phyloP scores from a whole-genome alignment of 2,329 filamentous ascomycete genomes.

The Didymella keratinophila region DNA sequence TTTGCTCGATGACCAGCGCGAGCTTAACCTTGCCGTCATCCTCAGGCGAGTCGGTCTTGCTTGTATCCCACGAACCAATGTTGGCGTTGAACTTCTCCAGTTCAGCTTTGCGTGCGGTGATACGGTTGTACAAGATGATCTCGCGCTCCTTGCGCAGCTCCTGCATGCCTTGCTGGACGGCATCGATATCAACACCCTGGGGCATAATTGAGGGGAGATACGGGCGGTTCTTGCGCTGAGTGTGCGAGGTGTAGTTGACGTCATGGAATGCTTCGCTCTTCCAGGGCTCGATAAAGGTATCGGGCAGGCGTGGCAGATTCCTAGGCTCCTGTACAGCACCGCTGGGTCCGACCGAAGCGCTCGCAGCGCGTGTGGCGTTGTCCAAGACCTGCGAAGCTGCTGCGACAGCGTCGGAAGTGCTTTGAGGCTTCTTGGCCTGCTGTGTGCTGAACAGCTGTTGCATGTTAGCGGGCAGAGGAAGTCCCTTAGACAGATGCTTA shows the following conservation, averaged over 20 bases:
- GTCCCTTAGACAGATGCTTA: slow-evolving; percentile 86
- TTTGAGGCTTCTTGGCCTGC: slow-evolving; percentile 65
- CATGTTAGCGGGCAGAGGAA: slow-evolving; percentile 77
- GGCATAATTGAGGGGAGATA: slow-evolving; percentile 90
- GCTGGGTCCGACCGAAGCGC: slow-evolving; percentile 52
- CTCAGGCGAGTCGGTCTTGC: slow-evolving; percentile 70
- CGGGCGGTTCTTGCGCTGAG: slow-evolving; percentile 75
- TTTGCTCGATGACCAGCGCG: slow-evolving; percentile 94
- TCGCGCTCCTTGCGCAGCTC: slow-evolving; percentile 85
- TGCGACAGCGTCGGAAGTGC: slow-evolving; percentile 51
- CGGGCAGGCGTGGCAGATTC: slow-evolving; percentile 52
- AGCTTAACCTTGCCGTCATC: slow-evolving; percentile 82
- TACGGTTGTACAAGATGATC: slow-evolving; percentile 86
- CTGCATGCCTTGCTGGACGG: slow-evolving; percentile 42
- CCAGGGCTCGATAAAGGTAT: slow-evolving; percentile 61
- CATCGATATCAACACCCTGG: slow-evolving; percentile 85
- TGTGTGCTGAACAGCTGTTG: slow-evolving; percentile 85
- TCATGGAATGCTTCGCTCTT: slow-evolving; percentile 56
- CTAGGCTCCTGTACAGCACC: slow-evolving; percentile 45
- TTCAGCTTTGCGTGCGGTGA: slow-evolving; percentile 83
- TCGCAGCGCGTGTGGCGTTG: slow-evolving; percentile 54
- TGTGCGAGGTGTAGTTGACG: slow-evolving; percentile 84
- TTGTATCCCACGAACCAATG: slow-evolving; percentile 83
- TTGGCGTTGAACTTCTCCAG: slow-evolving; percentile 85
- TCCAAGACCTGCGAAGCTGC: slow-evolving; percentile 61